phyloP scores from a whole-genome alignment of 2,329 filamentous ascomycete species.

The Zelopaecilomyces penicillatus region DNA sequence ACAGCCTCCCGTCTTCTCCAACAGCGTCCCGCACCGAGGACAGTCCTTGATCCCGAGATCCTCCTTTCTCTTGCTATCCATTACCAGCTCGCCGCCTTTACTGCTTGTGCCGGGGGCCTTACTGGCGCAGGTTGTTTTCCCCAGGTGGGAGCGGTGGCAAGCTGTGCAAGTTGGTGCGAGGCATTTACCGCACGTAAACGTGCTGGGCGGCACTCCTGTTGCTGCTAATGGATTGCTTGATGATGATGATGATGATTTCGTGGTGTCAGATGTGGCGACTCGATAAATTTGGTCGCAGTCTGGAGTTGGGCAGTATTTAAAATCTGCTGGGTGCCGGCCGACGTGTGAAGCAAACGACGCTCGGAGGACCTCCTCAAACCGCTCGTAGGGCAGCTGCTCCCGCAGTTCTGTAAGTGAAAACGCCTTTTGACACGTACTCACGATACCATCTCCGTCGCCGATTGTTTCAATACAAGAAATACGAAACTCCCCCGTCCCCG shows the following conservation, averaged over 20 bases:
- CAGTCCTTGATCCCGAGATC: slow-evolving; percentile 32
- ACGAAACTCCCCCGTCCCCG: slow-evolving; percentile 1
- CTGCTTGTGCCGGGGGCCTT: slow-evolving; percentile 15
- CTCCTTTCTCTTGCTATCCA: slow-evolving; percentile 19
- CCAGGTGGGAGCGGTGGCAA: slow-evolving; percentile 26
- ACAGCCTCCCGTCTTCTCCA: slow-evolving; percentile 37
- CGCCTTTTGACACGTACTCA: not conserved
- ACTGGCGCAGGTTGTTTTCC: slow-evolving; percentile 26
- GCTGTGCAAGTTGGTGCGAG: slow-evolving; percentile 24
- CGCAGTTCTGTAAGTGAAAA: not conserved
- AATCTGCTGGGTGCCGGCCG: slow-evolving; percentile 18
- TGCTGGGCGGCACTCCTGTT: too few relatives aligned
- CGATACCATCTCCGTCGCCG: not conserved
- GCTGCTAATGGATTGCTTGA: too few relatives aligned
- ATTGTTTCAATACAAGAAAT: slow-evolving; percentile 1
- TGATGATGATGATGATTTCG: too few relatives aligned
- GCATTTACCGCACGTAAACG: slow-evolving; percentile 27
- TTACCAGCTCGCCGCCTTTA: slow-evolving; percentile 15
- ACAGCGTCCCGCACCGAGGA: slow-evolving; percentile 28
- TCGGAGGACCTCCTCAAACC: slow-evolving; percentile 29
- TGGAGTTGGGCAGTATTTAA: slow-evolving; percentile 33
- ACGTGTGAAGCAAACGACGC: slow-evolving; percentile 27
- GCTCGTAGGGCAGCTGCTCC: too few relatives aligned
- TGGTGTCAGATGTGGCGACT: not conserved
- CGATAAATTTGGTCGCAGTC: slow-evolving; percentile 36